These are phyloP conservation scores for Dalechampia spathulata DNA, from an alignment of 441 rosid species.

Conservation along the genomic window DNA sequence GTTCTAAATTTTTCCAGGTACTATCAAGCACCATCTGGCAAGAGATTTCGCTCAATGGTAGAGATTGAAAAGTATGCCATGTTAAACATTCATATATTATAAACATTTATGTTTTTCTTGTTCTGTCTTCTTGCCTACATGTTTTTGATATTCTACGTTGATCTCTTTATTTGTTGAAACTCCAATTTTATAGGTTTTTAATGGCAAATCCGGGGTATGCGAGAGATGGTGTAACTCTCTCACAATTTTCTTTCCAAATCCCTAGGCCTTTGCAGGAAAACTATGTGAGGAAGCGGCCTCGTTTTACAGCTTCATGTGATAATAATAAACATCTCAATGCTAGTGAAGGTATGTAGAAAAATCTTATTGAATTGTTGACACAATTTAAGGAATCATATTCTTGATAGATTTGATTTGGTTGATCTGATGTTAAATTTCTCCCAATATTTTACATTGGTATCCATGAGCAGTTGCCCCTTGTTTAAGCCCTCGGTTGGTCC, in stretches of 20 bases:
- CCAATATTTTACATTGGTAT: no score
- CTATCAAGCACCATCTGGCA: slow-evolving; percentile 79
- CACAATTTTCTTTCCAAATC: slow-evolving; percentile 79
- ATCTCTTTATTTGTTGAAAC: background rate
- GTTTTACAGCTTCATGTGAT: slow-evolving; percentile 28
- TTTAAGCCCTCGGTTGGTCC: no score
- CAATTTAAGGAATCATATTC: no score
- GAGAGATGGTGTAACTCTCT: slow-evolving; percentile 42
- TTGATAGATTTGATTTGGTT: no score
- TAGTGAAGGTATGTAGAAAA: slow-evolving; percentile 39
- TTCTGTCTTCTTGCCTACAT: background rate
- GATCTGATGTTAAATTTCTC: no score
- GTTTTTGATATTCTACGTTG: background rate
- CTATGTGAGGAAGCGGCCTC: slow-evolving; percentile 74
- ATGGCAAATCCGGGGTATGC: slow-evolving; percentile 55
- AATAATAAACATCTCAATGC: slow-evolving; percentile 28
- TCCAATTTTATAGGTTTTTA: slow-evolving; percentile 47
- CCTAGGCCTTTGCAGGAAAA: slow-evolving; percentile 75
- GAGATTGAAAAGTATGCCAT: slow-evolving; percentile 71
- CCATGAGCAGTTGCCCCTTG: no score
- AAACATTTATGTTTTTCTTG: background rate
- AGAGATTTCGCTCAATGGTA: slow-evolving; percentile 79
- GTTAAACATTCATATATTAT: background rate
- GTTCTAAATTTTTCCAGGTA: slow-evolving; percentile 45
- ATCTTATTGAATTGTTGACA: slow-evolving; percentile 4